A percentile compares a stretch with the other conserved stretches of the same genome.
These are phyloP conservation scores for Mucor racemosus DNA, from an alignment of 371 early-diverging fungal species.

Conservation along the genomic window DNA sequence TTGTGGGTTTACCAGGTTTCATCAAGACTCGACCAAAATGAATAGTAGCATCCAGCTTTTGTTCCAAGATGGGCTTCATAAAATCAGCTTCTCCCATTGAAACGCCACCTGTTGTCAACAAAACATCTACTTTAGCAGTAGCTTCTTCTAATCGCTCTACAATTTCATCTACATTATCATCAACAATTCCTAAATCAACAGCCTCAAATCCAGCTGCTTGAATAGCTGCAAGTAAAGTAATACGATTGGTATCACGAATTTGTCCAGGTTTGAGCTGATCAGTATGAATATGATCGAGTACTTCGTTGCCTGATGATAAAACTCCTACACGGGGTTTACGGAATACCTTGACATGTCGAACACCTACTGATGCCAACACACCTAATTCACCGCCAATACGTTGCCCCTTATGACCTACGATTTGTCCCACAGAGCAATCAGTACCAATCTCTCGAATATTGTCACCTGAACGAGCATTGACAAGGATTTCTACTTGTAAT, in stretches of 20 bases:
- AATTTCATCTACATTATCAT: conserved; percentile 68
- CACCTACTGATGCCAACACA: conserved; percentile 78
- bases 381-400: conserved; percentile 75
- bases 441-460: conserved; percentile 84
- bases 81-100: conserved; percentile 96
- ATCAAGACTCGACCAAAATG: conserved; percentile 91
- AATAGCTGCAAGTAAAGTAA: conserved; percentile 74
- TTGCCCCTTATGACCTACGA: conserved; percentile 63
- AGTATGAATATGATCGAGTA: conserved; percentile 62
- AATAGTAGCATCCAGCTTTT: conserved; percentile 72
- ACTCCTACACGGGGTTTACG: conserved; percentile 80
- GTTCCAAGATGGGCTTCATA: conserved; percentile 84
- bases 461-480: conserved; percentile 45
- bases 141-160: conserved; percentile 55
- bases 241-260: conserved; percentile 87
- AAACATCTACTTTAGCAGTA: conserved; percentile 70
- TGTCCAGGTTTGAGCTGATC: conserved; percentile 61
- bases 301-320: conserved; percentile 90
- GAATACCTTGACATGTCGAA: conserved; percentile 64
- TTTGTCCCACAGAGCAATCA: conserved; percentile 69
- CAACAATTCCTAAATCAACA: conserved; percentile 79
- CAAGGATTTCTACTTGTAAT: conserved; percentile 60
- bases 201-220: conserved; percentile 65
- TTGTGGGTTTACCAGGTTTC: conserved; percentile 96
- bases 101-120: conserved; percentile 92